phyloP scores from a whole-genome alignment of 192 early-diverging fungal species.

The Linderina pennispora region DNA sequence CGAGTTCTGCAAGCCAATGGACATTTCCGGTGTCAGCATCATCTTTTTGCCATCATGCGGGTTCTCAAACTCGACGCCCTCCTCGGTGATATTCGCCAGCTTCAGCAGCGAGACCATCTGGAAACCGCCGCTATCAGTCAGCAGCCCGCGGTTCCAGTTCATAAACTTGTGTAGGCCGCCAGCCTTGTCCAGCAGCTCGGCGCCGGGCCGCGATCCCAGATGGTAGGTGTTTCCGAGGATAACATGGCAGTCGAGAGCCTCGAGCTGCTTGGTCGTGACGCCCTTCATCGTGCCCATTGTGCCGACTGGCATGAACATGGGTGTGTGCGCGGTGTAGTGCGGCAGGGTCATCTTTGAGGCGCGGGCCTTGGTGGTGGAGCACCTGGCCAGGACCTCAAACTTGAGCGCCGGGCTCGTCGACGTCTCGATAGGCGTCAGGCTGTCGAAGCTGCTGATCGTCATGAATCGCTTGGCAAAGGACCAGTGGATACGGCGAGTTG shows the following conservation, averaged over 20 bases:
- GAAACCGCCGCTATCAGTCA: conserved; percentile 83
- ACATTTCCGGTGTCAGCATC: conserved; percentile 82
- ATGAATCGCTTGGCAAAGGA: no score
- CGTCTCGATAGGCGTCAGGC: conserved; percentile 23
- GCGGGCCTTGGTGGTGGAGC: conserved; percentile 78
- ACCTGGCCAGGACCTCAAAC: conserved; percentile 66
- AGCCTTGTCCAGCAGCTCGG: conserved; percentile 63
- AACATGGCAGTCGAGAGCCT: conserved; percentile 70
- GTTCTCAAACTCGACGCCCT: conserved; percentile 80
- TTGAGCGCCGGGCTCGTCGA: conserved; percentile 56
- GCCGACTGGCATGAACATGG: conserved; percentile 87
- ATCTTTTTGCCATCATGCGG: conserved; percentile 77
- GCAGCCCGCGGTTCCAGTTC: conserved; percentile 69
- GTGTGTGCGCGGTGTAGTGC: conserved; percentile 74
- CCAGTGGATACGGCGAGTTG: no score
- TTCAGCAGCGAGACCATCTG: conserved; percentile 89
- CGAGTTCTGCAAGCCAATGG: conserved; percentile 78
- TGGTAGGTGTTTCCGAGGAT: conserved; percentile 89
- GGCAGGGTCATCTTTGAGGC: conserved; percentile 69
- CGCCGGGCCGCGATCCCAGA: conserved; percentile 64
- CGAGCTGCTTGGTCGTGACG: conserved; percentile 68
- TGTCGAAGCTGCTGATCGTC: conserved; percentile 29
- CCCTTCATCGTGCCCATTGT: conserved; percentile 84
- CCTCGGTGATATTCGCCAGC: conserved; percentile 74
- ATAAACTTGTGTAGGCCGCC: conserved; percentile 78